Conservation (phyloP, 2,329 filamentous ascomycete species). For the Macrophomina tecta region DNA sequence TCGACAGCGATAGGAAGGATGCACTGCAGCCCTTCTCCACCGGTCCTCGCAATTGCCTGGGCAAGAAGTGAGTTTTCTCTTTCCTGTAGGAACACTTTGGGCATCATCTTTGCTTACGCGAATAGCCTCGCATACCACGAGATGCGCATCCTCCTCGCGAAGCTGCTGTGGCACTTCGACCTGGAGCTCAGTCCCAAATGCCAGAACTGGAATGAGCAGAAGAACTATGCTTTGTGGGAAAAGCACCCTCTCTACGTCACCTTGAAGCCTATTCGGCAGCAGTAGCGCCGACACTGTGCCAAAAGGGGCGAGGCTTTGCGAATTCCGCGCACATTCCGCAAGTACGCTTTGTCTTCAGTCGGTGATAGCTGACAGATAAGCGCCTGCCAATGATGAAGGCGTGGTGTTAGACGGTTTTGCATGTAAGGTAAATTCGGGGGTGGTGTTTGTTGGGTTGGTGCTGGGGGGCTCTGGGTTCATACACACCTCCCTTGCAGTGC, state of each 20-base stretch:
- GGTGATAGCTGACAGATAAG: background rate
- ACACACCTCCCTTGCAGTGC: too few relatives aligned
- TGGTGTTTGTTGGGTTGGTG: too few relatives aligned
- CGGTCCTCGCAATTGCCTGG: conserved; percentile 48
- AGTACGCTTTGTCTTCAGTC: background rate
- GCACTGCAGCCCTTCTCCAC: conserved; percentile 52
- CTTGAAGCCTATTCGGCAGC: conserved; percentile 31
- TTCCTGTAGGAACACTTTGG: background rate
- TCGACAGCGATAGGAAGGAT: conserved; percentile 38
- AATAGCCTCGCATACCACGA: conserved; percentile 46
- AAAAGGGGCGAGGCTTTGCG: too few relatives aligned
- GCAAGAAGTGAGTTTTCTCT: conserved; percentile 40
- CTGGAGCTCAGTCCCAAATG: conserved; percentile 42
- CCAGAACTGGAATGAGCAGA: conserved; percentile 39
- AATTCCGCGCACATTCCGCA: too few relatives aligned
- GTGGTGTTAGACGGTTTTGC: too few relatives aligned
- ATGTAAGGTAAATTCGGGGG: too few relatives aligned
- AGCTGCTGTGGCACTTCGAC: conserved; percentile 47
- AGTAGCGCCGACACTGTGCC: too few relatives aligned
- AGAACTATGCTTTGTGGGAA: conserved; percentile 45
- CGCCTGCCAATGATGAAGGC: too few relatives aligned
- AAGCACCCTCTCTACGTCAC: conserved; percentile 41
- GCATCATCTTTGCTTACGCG: background rate
- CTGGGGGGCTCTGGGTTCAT: too few relatives aligned
- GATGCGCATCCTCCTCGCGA: conserved; percentile 48